Evolutionary conservation across 768 basidiomycete genomes (phyloP).

Genomic region (Boletus eberwhitei): DNA sequence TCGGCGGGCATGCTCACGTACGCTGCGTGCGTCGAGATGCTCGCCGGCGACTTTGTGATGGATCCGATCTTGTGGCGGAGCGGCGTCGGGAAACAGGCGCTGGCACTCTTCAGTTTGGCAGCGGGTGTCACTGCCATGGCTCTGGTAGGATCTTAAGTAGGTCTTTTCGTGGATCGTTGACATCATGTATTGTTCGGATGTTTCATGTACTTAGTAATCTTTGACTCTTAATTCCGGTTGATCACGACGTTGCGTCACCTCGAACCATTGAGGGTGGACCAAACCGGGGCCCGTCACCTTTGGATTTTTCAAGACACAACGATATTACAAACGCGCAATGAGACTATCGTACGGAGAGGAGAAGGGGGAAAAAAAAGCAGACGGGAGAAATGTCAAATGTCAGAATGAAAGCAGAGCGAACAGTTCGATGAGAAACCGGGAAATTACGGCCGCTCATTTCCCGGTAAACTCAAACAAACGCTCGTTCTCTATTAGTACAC

Average conservation of each 20-base stretch:
- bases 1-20: constrained; percentile 84
- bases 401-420: neutral
- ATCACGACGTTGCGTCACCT: neutral
- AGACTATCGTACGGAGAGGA: neutral
- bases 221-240: neutral
- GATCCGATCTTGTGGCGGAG: constrained; percentile 50
- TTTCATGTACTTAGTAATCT: neutral
- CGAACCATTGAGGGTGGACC: neutral
- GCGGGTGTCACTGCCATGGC: constrained; percentile 65
- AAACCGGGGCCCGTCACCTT: neutral
- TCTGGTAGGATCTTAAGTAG: constrained; percentile 40
- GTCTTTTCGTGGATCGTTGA: neutral
- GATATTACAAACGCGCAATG: neutral
- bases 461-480: neutral
- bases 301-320: constrained; percentile 3
- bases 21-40: constrained; percentile 82
- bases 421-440: neutral
- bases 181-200: neutral
- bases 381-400: neutral
- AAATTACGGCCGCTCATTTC: constrained; percentile 6
- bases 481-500: neutral
- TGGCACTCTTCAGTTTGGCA: constrained; percentile 59
- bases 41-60: constrained; percentile 82
- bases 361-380: neutral
- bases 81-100: constrained; percentile 37